Evolutionary conservation across 2,329 filamentous ascomycete species (phyloP), one percentile per base, ranked within the genome.

Genomic region (Nemania sp.): DNA sequence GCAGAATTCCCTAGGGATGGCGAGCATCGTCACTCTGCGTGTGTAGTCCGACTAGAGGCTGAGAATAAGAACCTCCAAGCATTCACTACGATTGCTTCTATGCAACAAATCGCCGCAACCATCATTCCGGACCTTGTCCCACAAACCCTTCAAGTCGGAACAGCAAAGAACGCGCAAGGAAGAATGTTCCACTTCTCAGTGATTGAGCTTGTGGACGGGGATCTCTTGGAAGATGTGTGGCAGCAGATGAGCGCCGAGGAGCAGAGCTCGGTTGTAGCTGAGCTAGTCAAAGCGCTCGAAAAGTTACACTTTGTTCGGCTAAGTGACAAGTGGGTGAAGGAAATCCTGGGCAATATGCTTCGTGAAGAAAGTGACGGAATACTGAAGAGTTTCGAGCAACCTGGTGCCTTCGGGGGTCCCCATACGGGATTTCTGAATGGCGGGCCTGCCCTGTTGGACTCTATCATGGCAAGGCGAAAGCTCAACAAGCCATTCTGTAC

Each of bases 121-220:
- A 26, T 31, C 26, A 37, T 55, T 30, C 47, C 52, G 11, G 46
- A 36, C 8, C 52, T 55, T 36, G 52, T 55, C 17, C 52, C 52
- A 50, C 11, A 42, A 30, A 45, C 41, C n/a, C 26, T 55, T 37
- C 41, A 46, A 30, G 26, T 46, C 26, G 52, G 52, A 24, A 55
- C 12, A 5, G 52, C 41, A 34, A 36, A n/a, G 14, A 51, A 55
- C 41, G 33, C 33, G 31, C 17, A 42, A 37, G 40, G 47, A 30
- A 47, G 41, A 46, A 34, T 22, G 15, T 55, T 55, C 41, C 17
- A 51, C 24, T 55, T 45, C 41, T 50, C 26, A 12, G 33, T 51
- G 39, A 49, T 44, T 22, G 53, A 49, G 42, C 17, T 52, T 36
- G 42, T 56, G 26, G 53, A 56, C 14, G 53, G 53, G 11, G 31